Evolutionary conservation across 331 rosid species (phyloP), one percentile per base, ranked within the genome.

Genomic region (Cydonia oblonga): DNA sequence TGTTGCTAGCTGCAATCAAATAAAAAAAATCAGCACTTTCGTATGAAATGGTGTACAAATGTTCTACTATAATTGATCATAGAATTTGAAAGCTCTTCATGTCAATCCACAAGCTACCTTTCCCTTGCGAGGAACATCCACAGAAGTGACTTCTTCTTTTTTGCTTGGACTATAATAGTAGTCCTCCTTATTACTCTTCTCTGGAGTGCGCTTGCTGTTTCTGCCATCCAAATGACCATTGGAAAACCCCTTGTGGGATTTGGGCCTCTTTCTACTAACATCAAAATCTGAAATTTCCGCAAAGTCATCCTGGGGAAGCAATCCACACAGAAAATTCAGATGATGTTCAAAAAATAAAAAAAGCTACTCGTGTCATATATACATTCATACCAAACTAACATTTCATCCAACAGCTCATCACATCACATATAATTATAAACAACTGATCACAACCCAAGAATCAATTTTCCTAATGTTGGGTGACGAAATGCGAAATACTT

Each of bases 271-370:
- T 75, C 65, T 61, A 70, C 70, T 82, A 42, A 25, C 80, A 81
- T 80, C 81, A 70, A 83, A 32, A 9, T 84, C 81, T 40, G 86
- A 68, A 72, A 82, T 73, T 78, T 91, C 96, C 0, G 89, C 87
- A 67, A 89, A 85, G 51, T 88, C 93, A 42, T 82, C 96, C 99
- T 95, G 84, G 71, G 75, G 61, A 79, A 56, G 67, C 68, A 76
- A 76, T 71, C 23, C 77, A 68, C 11, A 28, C 54, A 29, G 9
- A 40, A 49, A 35, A 33, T 8, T 8, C 28, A 67, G 53, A 54
- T 23, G 24, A 56, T 53, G 40, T 29, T 11, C 60, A 46, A 24
- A 44, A 56, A 44, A 24, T 23, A 49, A 46, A 2, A 6, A 60
- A 61, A 23, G 1, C 28, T 64, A 33, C 6, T n/a, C 20, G 38